Base-by-base conservation (phyloP, 495 filamentous ascomycete species). In the Tuber aestivum region DNA sequence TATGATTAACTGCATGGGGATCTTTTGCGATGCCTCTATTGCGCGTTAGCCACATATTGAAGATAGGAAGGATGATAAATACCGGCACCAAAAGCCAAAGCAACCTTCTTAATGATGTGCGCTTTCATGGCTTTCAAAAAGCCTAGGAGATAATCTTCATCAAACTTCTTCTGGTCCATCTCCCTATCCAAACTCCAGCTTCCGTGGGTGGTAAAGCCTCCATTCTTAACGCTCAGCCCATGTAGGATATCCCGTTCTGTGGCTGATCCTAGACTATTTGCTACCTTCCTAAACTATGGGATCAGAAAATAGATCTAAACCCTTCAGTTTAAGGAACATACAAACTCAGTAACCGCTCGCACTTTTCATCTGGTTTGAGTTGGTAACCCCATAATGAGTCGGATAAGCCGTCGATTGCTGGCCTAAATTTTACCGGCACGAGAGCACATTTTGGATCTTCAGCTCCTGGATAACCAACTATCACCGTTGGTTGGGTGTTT, bases 121-220 rank as follows among this genome's bases (percentile, higher is more conserved):
- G 50, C 50, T 61, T 61, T 61, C 27, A 61, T 27, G 10, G 50
- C 50, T 32, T 61, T 61, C 23, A 61, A 32, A 61, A 61, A 61
- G 9, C 50, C 50, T 16, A 61, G 9, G 27, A 61, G 50, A 32
- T 61, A 4, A 16, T 61, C 50, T 12, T 61, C 50, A 32, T 61
- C 50, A 32, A 32, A 61, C 9, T 32, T 61, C 50, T 32, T 61
- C 50, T 61, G 50, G 32, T 61, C 50, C 10, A 6, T 61, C 50
- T 61, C 50, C 50, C 50, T 61, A 32, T 61, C 50, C n/a, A 61
- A 61, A 61, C 50, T 61, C 50, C 50, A 61, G 50, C 50, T 61
- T 61, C 50, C 50, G n/a, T 61, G 50, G n/a, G 50, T 61, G 3
- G 50, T 61, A 61, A 61, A 61, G 9, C 50, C n/a, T 2, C 50